Percentiles rank a stretch among this genome's conserved stretches.
phyloP scores from a whole-genome alignment of 2,329 filamentous ascomycete genomes.

The Botryotinia convoluta region DNA sequence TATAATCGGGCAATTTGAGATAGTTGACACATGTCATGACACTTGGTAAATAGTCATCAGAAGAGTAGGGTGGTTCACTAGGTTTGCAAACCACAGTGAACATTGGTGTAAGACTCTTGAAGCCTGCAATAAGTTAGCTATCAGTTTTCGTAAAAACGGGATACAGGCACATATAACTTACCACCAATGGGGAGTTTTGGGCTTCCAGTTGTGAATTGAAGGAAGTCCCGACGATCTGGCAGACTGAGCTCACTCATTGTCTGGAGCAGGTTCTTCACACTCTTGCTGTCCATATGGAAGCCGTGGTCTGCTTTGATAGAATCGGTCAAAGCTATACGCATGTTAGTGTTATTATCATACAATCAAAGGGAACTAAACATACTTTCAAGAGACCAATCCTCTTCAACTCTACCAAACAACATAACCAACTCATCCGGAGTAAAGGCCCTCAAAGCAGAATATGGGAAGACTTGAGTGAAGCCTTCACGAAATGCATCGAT shows the following conservation, averaged over 20 bases:
- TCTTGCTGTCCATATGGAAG: slow-evolving; percentile 97
- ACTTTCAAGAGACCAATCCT: slow-evolving; percentile 98
- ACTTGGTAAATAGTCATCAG: slow-evolving; percentile 97
- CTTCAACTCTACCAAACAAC: slow-evolving; percentile 87
- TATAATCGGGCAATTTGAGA: slow-evolving; percentile 95
- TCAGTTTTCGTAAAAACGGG: background rate
- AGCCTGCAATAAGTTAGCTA: slow-evolving; percentile 59
- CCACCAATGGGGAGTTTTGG: slow-evolving; percentile 97
- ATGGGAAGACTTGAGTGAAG: slow-evolving; percentile 95
- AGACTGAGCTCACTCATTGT: slow-evolving; percentile 84
- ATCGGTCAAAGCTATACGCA: slow-evolving; percentile 76
- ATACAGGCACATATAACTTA: slow-evolving; percentile 47
- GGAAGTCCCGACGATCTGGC: slow-evolving; percentile 80
- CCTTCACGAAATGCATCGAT: slow-evolving; percentile 87
- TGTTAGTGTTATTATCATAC: slow-evolving; percentile 24
- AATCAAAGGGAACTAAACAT: slow-evolving; percentile 45
- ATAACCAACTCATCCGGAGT: slow-evolving; percentile 93
- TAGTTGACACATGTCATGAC: slow-evolving; percentile 99
- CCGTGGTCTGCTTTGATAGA: slow-evolving; percentile 98
- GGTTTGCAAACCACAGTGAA: slow-evolving; percentile 99
- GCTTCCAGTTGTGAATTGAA: slow-evolving; percentile 97
- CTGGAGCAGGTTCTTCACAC: slow-evolving; percentile 87
- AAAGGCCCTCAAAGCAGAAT: slow-evolving; percentile 86
- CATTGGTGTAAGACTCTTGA: slow-evolving; percentile 95
- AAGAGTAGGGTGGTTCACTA: slow-evolving; percentile 88